These are phyloP conservation scores for Viridothelium virens DNA, from an alignment of 495 filamentous ascomycete genomes.

Conservation along the genomic window DNA sequence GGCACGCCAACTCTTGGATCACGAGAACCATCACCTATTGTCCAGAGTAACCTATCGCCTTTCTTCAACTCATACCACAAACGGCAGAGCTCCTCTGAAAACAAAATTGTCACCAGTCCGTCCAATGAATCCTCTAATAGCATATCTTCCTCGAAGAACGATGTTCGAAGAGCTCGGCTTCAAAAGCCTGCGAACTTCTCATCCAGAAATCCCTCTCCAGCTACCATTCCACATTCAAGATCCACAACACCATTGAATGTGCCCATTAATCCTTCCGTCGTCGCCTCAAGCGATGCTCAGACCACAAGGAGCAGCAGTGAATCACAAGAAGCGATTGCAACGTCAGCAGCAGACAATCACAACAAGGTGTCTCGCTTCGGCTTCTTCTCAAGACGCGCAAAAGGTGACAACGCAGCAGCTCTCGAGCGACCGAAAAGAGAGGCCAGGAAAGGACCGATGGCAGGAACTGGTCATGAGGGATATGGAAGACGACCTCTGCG, in stretches of 20 bases:
- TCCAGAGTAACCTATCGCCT: constrained; percentile 65
- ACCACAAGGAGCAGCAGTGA: constrained; percentile 13
- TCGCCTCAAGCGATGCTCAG: constrained; percentile 19
- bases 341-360: constrained; percentile 22
- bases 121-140: constrained; percentile 13
- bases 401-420: constrained; percentile 49
- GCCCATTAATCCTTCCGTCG: not conserved
- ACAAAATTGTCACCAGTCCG: constrained; percentile 17
- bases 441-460: constrained; percentile 70
- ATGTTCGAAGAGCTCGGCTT: constrained; percentile 20
- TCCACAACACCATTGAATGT: constrained; percentile 19
- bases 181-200: constrained; percentile 27
- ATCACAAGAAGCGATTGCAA: constrained; percentile 14
- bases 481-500: constrained; percentile 68
- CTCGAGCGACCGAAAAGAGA: constrained; percentile 49
- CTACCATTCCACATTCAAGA: constrained; percentile 24
- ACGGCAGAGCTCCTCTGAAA: constrained; percentile 30
- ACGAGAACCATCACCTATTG: constrained; percentile 56
- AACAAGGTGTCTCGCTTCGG: constrained; percentile 56
- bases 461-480: constrained; percentile 93
- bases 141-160: not conserved
- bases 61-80: constrained; percentile 41
- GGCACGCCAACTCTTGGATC: constrained; percentile 62
- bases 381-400: constrained; percentile 67
- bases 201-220: constrained; percentile 39